Percentiles rank a stretch among this genome's conserved stretches.
Evolutionary conservation across 2,329 filamentous ascomycete species (phyloP).

Genomic region (Stachybotrys chartarum): DNA sequence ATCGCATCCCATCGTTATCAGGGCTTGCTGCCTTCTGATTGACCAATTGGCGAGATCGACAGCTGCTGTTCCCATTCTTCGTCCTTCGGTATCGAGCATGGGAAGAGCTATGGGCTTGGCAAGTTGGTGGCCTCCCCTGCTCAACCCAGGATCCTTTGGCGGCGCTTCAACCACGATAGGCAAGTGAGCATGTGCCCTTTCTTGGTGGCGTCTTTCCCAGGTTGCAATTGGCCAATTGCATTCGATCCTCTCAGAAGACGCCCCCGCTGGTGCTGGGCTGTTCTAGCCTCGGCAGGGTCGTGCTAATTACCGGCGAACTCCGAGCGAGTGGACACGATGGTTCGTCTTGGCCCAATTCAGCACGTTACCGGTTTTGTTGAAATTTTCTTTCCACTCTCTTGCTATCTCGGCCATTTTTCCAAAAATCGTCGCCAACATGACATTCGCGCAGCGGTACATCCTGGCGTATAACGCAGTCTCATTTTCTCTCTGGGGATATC

Average conservation of each 20-base stretch:
- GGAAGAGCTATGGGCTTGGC: not conserved
- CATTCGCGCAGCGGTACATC: not conserved
- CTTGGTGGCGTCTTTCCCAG: not conserved
- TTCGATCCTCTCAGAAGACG: no score
- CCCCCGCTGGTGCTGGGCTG: no score
- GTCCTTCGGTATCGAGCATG: not conserved
- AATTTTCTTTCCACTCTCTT: no score
- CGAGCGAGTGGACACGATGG: no score
- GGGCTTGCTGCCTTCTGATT: not conserved
- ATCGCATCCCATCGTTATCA: not conserved
- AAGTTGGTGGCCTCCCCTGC: not conserved
- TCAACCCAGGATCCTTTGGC: not conserved
- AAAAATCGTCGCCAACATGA: not conserved
- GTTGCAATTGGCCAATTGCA: no score
- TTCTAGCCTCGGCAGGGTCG: no score
- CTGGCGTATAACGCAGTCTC: conserved; percentile 2
- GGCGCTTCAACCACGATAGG: not conserved
- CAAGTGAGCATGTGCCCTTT: not conserved
- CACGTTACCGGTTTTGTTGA: no score
- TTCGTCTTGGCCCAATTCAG: no score
- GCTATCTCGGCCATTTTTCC: no score
- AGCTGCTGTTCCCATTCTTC: not conserved
- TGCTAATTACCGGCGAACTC: no score
- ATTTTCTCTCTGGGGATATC: not conserved
- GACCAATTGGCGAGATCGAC: not conserved